A percentile compares a stretch with the other conserved stretches of the same genome.
These are phyloP conservation scores for Borealophlyctis nickersoniae DNA, from an alignment of 192 early-diverging fungal genomes.

Conservation along the genomic window DNA sequence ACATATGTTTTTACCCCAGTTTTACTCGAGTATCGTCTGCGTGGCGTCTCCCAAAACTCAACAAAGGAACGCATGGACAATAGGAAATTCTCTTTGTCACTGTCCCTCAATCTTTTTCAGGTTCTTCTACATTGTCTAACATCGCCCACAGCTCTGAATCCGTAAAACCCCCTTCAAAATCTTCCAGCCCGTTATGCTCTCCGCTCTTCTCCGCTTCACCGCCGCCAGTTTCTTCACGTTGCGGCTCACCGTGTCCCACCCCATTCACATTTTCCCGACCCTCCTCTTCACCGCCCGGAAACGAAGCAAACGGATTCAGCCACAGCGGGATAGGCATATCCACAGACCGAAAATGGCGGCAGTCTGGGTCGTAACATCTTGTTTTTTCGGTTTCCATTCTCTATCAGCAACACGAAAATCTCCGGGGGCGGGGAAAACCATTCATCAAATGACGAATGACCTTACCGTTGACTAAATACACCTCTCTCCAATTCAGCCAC, in stretches of 20 bases:
- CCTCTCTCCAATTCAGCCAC: slow-evolving; percentile 17
- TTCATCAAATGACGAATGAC: background rate
- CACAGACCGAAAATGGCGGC: slow-evolving; percentile 18
- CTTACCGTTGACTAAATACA: slow-evolving; percentile 18
- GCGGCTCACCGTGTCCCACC: too few species aligned
- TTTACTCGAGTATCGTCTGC: too few species aligned
- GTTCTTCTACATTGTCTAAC: background rate
- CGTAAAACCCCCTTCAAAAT: background rate
- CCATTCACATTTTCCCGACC: background rate
- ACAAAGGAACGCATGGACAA: too few species aligned
- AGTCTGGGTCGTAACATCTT: slow-evolving; percentile 33
- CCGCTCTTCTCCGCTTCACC: too few species aligned
- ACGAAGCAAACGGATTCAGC: slow-evolving; percentile 14
- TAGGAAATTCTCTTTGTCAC: too few species aligned
- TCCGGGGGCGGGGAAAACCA: background rate
- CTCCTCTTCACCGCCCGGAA: background rate
- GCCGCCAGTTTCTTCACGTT: too few species aligned
- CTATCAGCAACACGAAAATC: background rate
- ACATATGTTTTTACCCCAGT: too few species aligned
- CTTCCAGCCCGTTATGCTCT: too few species aligned
- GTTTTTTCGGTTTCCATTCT: background rate
- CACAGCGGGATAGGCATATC: slow-evolving; percentile 8
- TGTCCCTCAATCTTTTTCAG: too few species aligned
- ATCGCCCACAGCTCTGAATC: background rate
- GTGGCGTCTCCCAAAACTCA: too few species aligned